These are phyloP conservation scores for Neonectria faginata DNA, from an alignment of 2,329 filamentous ascomycete genomes.

Conservation along the genomic window DNA sequence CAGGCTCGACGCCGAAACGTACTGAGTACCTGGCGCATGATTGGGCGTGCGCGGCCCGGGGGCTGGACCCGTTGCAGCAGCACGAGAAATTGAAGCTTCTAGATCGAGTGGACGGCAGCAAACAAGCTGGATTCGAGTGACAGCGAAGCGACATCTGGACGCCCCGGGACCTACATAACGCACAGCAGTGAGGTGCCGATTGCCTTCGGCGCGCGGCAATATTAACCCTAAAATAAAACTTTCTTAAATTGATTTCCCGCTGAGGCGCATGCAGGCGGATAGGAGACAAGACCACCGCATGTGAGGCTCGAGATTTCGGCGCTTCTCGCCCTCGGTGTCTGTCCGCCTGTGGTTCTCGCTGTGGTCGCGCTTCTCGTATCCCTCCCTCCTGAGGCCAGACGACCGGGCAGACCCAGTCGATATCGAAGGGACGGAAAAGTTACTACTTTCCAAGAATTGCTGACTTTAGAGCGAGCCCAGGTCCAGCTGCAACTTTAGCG, in stretches of 20 bases:
- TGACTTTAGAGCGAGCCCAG: slow-evolving; percentile 13
- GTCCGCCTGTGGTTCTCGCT: slow-evolving; percentile 16
- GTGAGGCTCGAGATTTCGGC: slow-evolving; percentile 15
- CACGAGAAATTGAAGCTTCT: slow-evolving; percentile 43
- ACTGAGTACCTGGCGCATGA: slow-evolving; percentile 36
- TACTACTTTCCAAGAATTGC: slow-evolving; percentile 18
- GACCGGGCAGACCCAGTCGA: slow-evolving; percentile 26
- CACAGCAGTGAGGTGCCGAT: slow-evolving; percentile 42
- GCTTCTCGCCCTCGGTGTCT: slow-evolving; percentile 24
- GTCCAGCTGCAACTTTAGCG: slow-evolving; percentile 35
- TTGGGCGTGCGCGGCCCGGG: slow-evolving; percentile 33
- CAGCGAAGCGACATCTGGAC: slow-evolving; percentile 16
- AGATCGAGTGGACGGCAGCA: slow-evolving; percentile 41
- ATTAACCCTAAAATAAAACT: slow-evolving; percentile 1
- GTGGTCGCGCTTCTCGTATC: slow-evolving; percentile 10
- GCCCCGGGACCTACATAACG: slow-evolving; percentile 29
- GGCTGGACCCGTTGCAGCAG: slow-evolving; percentile 39
- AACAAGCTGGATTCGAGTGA: slow-evolving; percentile 31
- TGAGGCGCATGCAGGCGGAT: slow-evolving; percentile 11
- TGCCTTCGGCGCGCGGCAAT: slow-evolving; percentile 24
- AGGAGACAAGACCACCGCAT: slow-evolving; percentile 10
- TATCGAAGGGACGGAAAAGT: slow-evolving; percentile 8
- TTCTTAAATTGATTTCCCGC: slow-evolving; percentile 22
- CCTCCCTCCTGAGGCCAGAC: slow-evolving; percentile 8
- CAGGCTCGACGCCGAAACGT: slow-evolving; percentile 23